phyloP scores from a whole-genome alignment of 2,329 filamentous ascomycete species.

The Trichophyton benhamiae region DNA sequence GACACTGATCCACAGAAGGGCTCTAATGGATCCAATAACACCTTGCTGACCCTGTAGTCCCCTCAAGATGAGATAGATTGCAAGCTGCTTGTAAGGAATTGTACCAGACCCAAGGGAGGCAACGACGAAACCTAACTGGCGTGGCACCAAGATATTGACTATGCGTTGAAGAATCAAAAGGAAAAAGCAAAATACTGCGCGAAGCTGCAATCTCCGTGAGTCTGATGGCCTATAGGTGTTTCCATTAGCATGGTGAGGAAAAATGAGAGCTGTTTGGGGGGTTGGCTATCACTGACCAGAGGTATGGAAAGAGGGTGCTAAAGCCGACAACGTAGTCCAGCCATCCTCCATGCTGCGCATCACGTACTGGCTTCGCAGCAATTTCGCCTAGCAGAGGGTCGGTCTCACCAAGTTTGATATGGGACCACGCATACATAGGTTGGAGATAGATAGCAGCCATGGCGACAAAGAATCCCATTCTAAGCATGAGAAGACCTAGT shows the following conservation, averaged over 20 bases:
- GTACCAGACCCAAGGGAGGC: constrained; percentile 31
- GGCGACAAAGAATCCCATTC: not conserved
- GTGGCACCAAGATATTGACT: constrained; percentile 35
- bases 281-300: not conserved
- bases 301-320: not conserved
- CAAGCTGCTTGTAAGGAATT: constrained; percentile 33
- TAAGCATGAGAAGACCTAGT: not conserved
- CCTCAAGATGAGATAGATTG: constrained; percentile 36
- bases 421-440: not conserved
- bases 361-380: not conserved
- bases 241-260: not conserved
- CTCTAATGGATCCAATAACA: constrained; percentile 31
- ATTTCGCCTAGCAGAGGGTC: not conserved
- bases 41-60: constrained; percentile 38
- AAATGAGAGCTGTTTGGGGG: not conserved
- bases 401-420: not conserved
- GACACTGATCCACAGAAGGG: constrained; percentile 40
- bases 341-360: not conserved
- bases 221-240: not conserved
- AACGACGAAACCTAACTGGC: constrained; percentile 34
- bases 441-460: not conserved
- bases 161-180: constrained; percentile 34
- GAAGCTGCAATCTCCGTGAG: constrained; percentile 22
- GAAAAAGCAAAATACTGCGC: constrained; percentile 31
- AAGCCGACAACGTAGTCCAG: not conserved